Evolutionary conservation across 805 yeast species (phyloP), one percentile per base, ranked within the genome.

Genomic region (Yarrowia hollandica): DNA sequence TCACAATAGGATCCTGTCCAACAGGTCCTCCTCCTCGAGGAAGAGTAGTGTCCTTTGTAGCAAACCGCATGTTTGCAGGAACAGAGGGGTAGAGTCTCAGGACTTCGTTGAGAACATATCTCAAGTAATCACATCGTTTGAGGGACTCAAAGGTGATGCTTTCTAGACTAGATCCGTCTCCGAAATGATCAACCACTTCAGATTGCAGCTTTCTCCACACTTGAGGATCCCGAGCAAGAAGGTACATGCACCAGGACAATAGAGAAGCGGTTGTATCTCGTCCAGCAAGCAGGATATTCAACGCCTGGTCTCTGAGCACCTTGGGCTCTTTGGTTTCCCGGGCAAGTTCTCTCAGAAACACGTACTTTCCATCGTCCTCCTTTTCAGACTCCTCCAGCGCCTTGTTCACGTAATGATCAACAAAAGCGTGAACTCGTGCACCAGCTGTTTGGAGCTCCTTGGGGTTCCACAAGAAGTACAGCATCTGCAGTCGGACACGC

Each of bases 221-320:
- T 3, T 64, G 52, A 23, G 66, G 64, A 64, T 78, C 67, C 59
- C 78, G 69, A 9, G 80, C 75, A 54, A 80, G 71, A 64, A 78
- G 78, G 62, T 69, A 77, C 41, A 79, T 69, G 16, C 74, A 65
- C 66, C 74, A 78, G 12, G 80, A 74, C 56, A 80, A 72, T 34
- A 78, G 68, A 2, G 78, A 76, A 5, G 83, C 82, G 9, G 84
- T 80, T 37, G 83, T 80, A 64, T 80, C 83, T 64, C 84, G 72
- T 21, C 82, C 83, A 11, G 84, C 84, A n/a, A 79, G 67, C 60
- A 80, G 71, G 57, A 80, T 75, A 63, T 78, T 79, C 66, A 80
- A 70, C 39, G 78, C 71, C 68, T 80, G 83, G 65, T 78, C 81
- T 50, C 82, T 71, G 60, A 80, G 75, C 15, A 74, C 72, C 56